Evolutionary conservation across 2,329 filamentous ascomycete species (phyloP), one percentile per base, ranked within the genome.

Genomic region (Alternaria gaisen): DNA sequence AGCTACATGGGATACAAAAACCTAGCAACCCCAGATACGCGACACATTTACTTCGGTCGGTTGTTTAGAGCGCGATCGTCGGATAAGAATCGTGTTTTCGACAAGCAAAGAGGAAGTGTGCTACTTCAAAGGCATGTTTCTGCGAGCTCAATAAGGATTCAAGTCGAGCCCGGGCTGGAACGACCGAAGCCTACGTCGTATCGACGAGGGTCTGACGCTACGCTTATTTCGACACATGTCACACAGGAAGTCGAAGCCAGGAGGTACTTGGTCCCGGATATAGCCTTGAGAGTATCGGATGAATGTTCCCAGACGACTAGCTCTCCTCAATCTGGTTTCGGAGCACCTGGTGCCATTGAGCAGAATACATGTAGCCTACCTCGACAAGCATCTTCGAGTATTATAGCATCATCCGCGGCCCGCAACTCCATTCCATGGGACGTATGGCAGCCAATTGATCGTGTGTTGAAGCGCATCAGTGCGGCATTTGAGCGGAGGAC

Each of bases 1-100:
- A 59, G 57, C 8, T 60, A 68, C 26, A 36, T 61, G 30, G 36
- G 66, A 7, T 77, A 77, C 30, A 53, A 58, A 5, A 76, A 76
- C 47, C 66, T 71, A 9, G 67, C 73, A 12, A 69, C 56, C 2
- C 70, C 72, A 2, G 22, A 57, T 4, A 54, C 42, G 7, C 48
- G 62, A 5, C 20, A 53, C 1, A 75, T 70, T 43, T 61, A 56
- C 2, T 72, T 77, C 30, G 69, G 73, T 16, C 60, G 66, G 20
- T 68, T 74, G 16, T 75, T 75, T 9, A 65, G 67, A 44, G 66
- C 67, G 3, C 66, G 64, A 4, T 47, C 78, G 63, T 47, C 72
- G 10, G 68, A 68, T 4, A 77, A 73, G 53, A 65, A 64, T 24
- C 74, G 69, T 48, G 42, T 65, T 4, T 58, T 76, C 22, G 74